Evolutionary conservation across 495 filamentous ascomycete species (phyloP), one percentile per base, ranked within the genome.

Genomic region (Amniculicola lignicola): DNA sequence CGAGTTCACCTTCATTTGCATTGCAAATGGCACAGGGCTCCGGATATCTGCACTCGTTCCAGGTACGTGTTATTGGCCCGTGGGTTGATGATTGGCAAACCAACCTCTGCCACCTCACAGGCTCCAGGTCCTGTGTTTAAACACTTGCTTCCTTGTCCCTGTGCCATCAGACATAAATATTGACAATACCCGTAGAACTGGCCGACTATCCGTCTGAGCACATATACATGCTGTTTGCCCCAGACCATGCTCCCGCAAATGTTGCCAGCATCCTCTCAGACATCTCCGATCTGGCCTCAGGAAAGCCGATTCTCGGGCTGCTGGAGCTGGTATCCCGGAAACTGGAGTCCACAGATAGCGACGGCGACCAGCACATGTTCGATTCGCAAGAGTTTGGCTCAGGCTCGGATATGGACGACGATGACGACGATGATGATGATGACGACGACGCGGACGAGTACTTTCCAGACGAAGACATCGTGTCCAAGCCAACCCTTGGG

Each of bases 151-250:
- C n/a, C n/a, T n/a, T 4, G 4, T 38, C 29, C 4, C 11, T 21
- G 36, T 41, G 22, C 15, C 45, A 22, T 35, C 9, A 6, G 24
- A 49, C 18, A n/a, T 19, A 19, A 31, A 44, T 1, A 11, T 14
- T 3, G 9, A 28, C 18, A 14, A 44, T 21, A 7, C 25, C 58
- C 14, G 40, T 55, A 81, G 83, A 89, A 53, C 62, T 82, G 3
- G 70, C 73, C 35, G 82, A 87, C 7, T 91, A 91, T 57, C 87
- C 86, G 1, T 71, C 68, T 18, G 65, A 65, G 23, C 86, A 87
- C 61, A 70, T 68, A 37, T 87, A 80, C 53, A 75, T 82, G 52
- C 60, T 86, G 31, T 89, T 77, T 59, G 75, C 82, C 12, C 75
- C 76, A 2, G 75, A 83, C 0, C 69, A 80, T 52, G 70, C 75